Evolutionary conservation across 2,329 filamentous ascomycete species (phyloP), one percentile per base, ranked within the genome.

Genomic region (Microsporum canis): DNA sequence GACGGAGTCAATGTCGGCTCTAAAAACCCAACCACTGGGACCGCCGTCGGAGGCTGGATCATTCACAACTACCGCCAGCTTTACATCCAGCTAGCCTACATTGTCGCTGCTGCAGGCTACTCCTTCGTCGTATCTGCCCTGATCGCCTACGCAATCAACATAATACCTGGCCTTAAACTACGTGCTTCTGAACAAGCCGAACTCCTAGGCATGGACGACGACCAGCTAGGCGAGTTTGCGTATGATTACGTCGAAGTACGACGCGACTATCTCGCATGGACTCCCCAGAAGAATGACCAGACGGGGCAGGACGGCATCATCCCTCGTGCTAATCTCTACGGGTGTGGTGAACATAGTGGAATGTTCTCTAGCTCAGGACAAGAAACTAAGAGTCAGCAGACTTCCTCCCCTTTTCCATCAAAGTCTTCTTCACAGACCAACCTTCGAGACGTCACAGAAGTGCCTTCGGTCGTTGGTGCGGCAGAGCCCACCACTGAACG

Each of bases 1-100:
- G 88, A 91, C 71, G 88, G 88, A 62, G 80, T 81, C 70, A 79
- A 79, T 67, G 71, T 71, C n/a, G 72, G 72, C 57, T 74, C 71
- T 59, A 79, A 79, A 59, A 72, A 72, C 57, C 64, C 68, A 7
- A 63, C 62, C 14, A 77, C 75, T 1, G 73, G 75, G 17, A 69
- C 68, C 4, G 66, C 65, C 8, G 71, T 77, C 57, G 86, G 87
- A 58, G 87, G 87, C 62, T 89, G 86, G 86, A 78, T 88, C 69
- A 84, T 88, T 71, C 80, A 83, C 71, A 80, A 88, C 80, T 89
- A 80, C 70, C 77, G 86, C 67, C 86, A 88, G 74, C 78, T 89
- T 23, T 87, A 84, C 67, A 84, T 88, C 71, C 86, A 89, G 72
- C 76, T 89, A 59, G 85, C 86, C 61, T 87, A 86, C 71, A 82